Conservation (phyloP, 257 asterid species). For the Solanum ossicruentum region DNA sequence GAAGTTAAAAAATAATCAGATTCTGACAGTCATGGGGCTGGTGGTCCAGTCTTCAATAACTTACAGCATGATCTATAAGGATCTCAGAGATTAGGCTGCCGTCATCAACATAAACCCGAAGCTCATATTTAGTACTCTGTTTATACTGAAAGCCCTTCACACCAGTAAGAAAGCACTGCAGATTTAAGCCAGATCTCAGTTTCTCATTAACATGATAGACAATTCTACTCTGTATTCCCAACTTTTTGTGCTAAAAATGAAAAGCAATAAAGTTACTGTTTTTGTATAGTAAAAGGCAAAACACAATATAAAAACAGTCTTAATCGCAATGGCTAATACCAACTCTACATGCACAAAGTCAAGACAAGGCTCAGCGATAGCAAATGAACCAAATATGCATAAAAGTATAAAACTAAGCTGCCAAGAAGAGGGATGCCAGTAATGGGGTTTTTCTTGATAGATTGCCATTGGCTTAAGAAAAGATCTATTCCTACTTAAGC, state of each 20-base stretch:
- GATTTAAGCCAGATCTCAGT: slow-evolving; percentile 3
- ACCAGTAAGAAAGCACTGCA: slow-evolving; percentile 74
- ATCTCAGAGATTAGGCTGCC: slow-evolving; percentile 93
- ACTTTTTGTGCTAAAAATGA: background rate
- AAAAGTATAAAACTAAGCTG: background rate
- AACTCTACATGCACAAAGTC: background rate
- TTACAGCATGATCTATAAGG: slow-evolving; percentile 61
- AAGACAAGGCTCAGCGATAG: background rate
- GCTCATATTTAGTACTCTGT: slow-evolving; percentile 49
- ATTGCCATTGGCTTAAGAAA: background rate
- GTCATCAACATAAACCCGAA: slow-evolving; percentile 69
- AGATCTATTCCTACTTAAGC: background rate
- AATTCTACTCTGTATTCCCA: background rate
- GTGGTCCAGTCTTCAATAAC: background rate
- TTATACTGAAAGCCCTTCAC: slow-evolving; percentile 69
- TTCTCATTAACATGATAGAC: background rate
- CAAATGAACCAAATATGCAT: background rate
- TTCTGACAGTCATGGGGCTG: background rate
- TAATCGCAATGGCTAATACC: background rate
- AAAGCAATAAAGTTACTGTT: background rate
- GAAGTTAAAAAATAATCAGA: slow-evolving; percentile 3
- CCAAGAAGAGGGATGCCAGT: background rate
- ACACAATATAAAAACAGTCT: background rate
- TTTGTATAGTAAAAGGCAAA: background rate
- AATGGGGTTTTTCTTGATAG: background rate